phyloP scores from a whole-genome alignment of 169 alveolate species.

The Sarcocystis neurona region DNA sequence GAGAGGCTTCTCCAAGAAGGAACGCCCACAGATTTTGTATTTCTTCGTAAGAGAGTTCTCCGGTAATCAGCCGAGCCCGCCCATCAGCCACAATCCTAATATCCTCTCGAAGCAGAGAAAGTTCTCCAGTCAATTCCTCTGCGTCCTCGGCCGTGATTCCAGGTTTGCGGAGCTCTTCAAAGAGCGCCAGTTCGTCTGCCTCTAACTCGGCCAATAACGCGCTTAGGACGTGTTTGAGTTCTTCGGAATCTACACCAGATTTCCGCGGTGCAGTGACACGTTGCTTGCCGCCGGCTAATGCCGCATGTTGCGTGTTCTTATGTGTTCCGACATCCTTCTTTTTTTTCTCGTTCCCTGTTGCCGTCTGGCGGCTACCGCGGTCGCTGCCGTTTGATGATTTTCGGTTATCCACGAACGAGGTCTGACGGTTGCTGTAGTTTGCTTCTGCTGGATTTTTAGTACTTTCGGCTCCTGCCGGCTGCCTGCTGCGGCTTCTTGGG shows the following conservation, averaged over 20 bases:
- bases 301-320: too few species aligned
- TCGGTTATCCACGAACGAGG: too few species aligned
- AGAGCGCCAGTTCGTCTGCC: background rate
- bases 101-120: background rate
- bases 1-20: background rate
- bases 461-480: too few species aligned
- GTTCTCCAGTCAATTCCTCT: background rate
- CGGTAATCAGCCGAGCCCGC: background rate
- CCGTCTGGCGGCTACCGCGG: too few species aligned
- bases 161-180: background rate
- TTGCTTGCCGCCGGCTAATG: background rate
- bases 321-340: too few species aligned
- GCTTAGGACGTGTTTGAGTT: background rate
- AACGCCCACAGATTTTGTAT: constrained; percentile 6
- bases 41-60: background rate
- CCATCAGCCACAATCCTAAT: constrained; percentile 1
- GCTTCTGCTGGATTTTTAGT: too few species aligned
- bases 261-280: background rate
- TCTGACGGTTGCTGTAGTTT: too few species aligned
- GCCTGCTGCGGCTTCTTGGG: too few species aligned
- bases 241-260: background rate
- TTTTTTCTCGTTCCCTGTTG: too few species aligned
- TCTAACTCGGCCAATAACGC: background rate
- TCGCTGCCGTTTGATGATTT: background rate
- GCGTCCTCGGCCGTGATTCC: background rate